phyloP scores from a whole-genome alignment of 495 filamentous ascomycete species.

The Venustampulla echinocandica region DNA sequence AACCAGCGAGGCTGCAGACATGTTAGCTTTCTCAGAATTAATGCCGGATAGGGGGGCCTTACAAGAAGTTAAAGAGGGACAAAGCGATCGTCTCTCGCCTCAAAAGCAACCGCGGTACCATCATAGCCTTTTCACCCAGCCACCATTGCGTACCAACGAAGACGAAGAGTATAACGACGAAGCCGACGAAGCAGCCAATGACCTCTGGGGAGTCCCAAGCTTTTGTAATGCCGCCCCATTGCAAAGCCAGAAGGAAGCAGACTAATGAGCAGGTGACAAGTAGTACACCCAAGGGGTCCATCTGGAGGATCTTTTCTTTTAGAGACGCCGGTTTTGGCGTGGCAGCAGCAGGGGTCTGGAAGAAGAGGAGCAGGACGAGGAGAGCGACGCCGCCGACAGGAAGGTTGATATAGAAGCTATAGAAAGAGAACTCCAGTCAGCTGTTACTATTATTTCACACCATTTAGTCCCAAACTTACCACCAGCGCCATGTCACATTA shows the following conservation, averaged over 20 bases:
- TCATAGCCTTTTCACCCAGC: slow-evolving; percentile 57
- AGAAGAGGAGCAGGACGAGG: slow-evolving; percentile 36
- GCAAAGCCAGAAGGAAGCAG: slow-evolving; percentile 65
- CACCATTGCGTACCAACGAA: slow-evolving; percentile 56
- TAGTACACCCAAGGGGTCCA: slow-evolving; percentile 21
- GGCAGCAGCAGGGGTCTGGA: slow-evolving; percentile 30
- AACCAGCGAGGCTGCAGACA: slow-evolving; percentile 33
- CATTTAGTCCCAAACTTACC: too few relatives aligned
- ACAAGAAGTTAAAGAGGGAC: slow-evolving; percentile 39
- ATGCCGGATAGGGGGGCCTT: not conserved
- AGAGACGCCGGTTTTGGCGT: not conserved
- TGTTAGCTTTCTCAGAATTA: too few relatives aligned
- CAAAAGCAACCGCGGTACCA: slow-evolving; percentile 53
- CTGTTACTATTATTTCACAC: not conserved
- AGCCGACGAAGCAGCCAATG: slow-evolving; percentile 63
- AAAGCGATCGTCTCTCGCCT: slow-evolving; percentile 51
- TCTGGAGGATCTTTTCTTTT: slow-evolving; percentile 14
- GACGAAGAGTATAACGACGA: slow-evolving; percentile 48
- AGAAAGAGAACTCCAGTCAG: not conserved
- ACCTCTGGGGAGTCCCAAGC: slow-evolving; percentile 56
- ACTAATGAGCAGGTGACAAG: slow-evolving; percentile 45
- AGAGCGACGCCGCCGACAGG: slow-evolving; percentile 42
- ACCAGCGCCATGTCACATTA: slow-evolving; percentile 39
- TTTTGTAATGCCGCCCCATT: slow-evolving; percentile 73
- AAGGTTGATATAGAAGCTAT: slow-evolving; percentile 35